Evolutionary conservation across 1,284 basidiomycete genomes (phyloP).

Genomic region (Ceratobasidium sp.): DNA sequence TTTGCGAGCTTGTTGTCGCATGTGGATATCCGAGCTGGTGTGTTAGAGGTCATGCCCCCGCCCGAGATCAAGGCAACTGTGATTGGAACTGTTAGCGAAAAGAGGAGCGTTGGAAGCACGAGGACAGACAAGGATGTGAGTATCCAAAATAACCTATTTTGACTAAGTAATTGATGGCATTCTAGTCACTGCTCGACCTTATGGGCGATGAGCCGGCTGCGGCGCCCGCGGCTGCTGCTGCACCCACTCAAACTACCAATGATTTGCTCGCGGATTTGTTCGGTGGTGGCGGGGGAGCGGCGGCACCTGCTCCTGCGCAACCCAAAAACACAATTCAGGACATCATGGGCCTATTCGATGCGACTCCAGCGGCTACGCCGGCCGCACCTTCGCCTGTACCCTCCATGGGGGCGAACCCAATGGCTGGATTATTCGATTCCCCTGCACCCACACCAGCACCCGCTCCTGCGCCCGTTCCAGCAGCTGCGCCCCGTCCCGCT

Average conservation of each 20-base stretch:
- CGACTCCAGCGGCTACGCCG: constrained; percentile 48
- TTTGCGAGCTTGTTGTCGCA: constrained; percentile 82
- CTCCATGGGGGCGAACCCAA: constrained; percentile 28
- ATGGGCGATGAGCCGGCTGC: constrained; percentile 73
- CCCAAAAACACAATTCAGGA: constrained; percentile 76
- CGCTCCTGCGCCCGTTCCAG: constrained; percentile 51
- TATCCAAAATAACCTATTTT: constrained; percentile 16
- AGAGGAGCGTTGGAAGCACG: constrained; percentile 91
- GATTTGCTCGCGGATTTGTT: constrained; percentile 95
- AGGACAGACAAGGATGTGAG: constrained; percentile 74
- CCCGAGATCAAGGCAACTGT: constrained; percentile 95
- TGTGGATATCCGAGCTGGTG: constrained; percentile 78
- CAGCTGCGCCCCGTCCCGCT: constrained; percentile 54
- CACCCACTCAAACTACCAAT: constrained; percentile 69
- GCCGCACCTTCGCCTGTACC: constrained; percentile 49
- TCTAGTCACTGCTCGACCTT: constrained; percentile 67
- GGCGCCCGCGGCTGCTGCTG: constrained; percentile 44
- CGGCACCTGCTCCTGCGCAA: constrained; percentile 52
- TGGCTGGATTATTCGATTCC: constrained; percentile 40
- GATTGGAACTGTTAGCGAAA: constrained; percentile 91
- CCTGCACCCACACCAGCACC: constrained; percentile 42
- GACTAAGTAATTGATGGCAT: not conserved
- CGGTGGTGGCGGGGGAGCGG: constrained; percentile 58
- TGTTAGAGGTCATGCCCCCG: constrained; percentile 97
- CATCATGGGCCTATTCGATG: constrained; percentile 88